Percentiles rank a stretch among this genome's conserved stretches.
Conservation (phyloP, 208 protist species). For the Lotmaria passim region DNA sequence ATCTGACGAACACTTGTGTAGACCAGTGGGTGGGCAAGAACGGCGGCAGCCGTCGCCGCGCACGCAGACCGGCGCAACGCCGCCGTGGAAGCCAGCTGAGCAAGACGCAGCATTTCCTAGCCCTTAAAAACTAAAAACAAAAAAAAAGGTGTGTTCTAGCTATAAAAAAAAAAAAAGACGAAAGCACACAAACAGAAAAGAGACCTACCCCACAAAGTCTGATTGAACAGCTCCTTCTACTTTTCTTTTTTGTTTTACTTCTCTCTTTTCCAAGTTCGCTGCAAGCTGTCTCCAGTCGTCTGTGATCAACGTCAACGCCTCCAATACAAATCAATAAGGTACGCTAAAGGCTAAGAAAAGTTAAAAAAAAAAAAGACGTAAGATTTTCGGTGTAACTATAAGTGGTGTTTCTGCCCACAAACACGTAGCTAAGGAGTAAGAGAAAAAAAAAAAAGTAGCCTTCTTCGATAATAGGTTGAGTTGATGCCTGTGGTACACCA, state of each 20-base stretch:
- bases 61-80: not conserved
- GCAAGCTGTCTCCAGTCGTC: no score
- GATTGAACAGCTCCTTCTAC: no score
- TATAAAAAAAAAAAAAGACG: not conserved
- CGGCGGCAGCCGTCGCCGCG: not conserved
- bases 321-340: no score
- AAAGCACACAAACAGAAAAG: not conserved
- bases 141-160: slow-evolving; percentile 1
- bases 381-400: not conserved
- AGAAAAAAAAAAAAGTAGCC: no score
- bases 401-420: not conserved
- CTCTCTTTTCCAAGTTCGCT: no score
- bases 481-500: no score
- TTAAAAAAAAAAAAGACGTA: not conserved
- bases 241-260: no score
- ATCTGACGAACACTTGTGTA: slow-evolving; percentile 33
- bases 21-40: not conserved
- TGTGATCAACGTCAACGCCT: no score
- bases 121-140: slow-evolving; percentile 2
- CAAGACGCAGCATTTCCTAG: slow-evolving; percentile 9
- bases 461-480: no score
- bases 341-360: no score
- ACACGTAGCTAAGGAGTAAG: slow-evolving; percentile 2
- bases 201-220: not conserved
- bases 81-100: not conserved